These are phyloP conservation scores for Notholithocarpus densiflorus DNA, from an alignment of 306 rosid genomes.

Conservation along the genomic window DNA sequence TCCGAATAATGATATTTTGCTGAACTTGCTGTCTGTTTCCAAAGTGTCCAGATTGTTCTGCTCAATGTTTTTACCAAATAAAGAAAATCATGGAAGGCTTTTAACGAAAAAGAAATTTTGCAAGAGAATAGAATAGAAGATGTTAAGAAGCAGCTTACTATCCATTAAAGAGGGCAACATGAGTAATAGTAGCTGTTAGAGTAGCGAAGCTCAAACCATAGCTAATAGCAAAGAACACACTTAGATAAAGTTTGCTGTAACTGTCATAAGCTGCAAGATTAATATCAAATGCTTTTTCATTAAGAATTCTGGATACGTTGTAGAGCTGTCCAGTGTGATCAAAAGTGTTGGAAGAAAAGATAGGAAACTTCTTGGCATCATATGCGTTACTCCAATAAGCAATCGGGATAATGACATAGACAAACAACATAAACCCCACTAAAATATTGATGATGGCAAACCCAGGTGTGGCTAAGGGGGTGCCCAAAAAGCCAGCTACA, in stretches of 20 bases:
- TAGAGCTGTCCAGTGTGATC: constrained; percentile 50
- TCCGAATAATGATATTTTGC: constrained; percentile 36
- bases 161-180: constrained; percentile 83
- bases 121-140: not conserved
- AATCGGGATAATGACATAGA: constrained; percentile 52
- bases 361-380: constrained; percentile 74
- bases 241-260: constrained; percentile 73
- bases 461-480: constrained; percentile 71
- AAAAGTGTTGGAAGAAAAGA: constrained; percentile 57
- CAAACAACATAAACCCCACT: constrained; percentile 40
- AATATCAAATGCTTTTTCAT: constrained; percentile 42
- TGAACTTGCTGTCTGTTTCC: constrained; percentile 39
- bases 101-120: not conserved
- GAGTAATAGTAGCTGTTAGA: constrained; percentile 63
- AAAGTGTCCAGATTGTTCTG: constrained; percentile 48
- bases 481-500: constrained; percentile 58
- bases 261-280: constrained; percentile 37
- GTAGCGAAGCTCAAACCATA: constrained; percentile 83
- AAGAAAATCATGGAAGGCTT: not conserved
- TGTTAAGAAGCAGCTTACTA: constrained; percentile 41
- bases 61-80: not conserved
- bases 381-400: constrained; percentile 59
- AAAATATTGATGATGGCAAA: constrained; percentile 57
- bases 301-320: constrained; percentile 49
- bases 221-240: constrained; percentile 54